Percentiles rank a stretch among this genome's conserved stretches.
Evolutionary conservation across 2,329 filamentous ascomycete genomes (phyloP).

Genomic region (Pyricularia pennisetigena): DNA sequence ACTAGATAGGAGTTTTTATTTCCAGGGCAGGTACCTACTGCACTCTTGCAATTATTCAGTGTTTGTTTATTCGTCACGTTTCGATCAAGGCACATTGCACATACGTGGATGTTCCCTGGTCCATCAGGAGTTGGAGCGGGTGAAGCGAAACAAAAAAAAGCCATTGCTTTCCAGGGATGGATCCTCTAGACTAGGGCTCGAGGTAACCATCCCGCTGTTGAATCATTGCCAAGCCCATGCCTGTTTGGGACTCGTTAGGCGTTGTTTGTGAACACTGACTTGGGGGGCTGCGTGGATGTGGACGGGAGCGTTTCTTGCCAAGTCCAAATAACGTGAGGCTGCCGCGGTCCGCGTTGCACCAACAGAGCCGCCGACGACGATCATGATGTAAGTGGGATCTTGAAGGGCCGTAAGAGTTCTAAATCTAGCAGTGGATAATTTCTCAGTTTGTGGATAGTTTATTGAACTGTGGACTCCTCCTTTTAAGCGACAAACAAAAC

Average conservation of each 20-base stretch:
- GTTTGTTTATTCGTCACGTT: not conserved
- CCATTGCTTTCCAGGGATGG: not conserved
- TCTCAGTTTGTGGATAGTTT: no score
- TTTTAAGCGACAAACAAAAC: no score
- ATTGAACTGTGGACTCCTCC: no score
- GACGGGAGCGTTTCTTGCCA: not conserved
- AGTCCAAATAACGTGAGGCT: constrained; percentile 1
- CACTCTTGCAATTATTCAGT: not conserved
- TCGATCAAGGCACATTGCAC: not conserved
- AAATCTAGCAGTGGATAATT: not conserved
- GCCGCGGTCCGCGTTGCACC: not conserved
- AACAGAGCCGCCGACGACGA: not conserved
- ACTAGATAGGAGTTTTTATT: not conserved
- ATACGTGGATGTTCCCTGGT: not conserved
- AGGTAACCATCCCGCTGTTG: not conserved
- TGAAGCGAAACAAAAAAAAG: not conserved
- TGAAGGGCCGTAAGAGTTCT: not conserved
- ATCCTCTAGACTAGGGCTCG: not conserved
- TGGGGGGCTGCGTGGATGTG: no score
- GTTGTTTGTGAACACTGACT: not conserved
- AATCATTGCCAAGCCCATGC: not conserved
- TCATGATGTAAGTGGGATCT: not conserved
- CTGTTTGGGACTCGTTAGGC: not conserved
- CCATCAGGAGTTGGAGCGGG: not conserved
- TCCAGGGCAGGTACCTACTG: not conserved